Conservation (phyloP, 73 alveolate genomes). For the Paraurostyla sp. region DNA sequence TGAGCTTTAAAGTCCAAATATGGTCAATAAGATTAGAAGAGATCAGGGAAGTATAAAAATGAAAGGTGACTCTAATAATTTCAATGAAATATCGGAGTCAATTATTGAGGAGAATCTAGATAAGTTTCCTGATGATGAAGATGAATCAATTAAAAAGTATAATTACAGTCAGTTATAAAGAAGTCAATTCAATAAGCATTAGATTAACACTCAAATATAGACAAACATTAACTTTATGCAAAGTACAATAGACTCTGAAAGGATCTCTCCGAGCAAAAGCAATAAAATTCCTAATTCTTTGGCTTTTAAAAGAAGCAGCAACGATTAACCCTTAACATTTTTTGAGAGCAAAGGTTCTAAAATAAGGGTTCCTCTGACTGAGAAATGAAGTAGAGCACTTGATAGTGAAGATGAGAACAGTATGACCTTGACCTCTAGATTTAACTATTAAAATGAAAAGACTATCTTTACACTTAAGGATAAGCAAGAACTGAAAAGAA, state of each 20-base stretch:
- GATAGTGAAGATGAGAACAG: slow-evolving; percentile 44
- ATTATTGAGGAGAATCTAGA: slow-evolving; percentile 9
- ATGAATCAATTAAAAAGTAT: neutral
- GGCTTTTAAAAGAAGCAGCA: slow-evolving; percentile 51
- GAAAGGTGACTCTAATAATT: slow-evolving; percentile 33
- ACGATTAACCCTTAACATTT: slow-evolving; percentile 9
- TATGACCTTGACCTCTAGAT: neutral
- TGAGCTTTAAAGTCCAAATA: slow-evolving; percentile 11
- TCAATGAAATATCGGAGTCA: slow-evolving; percentile 27
- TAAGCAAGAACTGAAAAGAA: slow-evolving; percentile 27
- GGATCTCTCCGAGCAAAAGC: slow-evolving; percentile 53
- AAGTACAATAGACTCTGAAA: no score
- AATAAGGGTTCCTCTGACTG: no score
- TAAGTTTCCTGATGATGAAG: neutral
- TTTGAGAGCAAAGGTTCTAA: no score
- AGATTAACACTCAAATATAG: neutral
- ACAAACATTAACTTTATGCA: no score
- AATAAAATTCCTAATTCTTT: slow-evolving; percentile 42
- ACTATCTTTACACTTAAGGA: neutral
- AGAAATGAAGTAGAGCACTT: no score
- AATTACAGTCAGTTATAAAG: neutral
- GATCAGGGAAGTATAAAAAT: neutral
- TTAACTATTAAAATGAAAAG: neutral
- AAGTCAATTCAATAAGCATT: neutral
- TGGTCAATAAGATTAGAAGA: neutral